Evolutionary conservation across 352 stramenopile genomes (phyloP).

Genomic region (Phytophthora pistaciae): DNA sequence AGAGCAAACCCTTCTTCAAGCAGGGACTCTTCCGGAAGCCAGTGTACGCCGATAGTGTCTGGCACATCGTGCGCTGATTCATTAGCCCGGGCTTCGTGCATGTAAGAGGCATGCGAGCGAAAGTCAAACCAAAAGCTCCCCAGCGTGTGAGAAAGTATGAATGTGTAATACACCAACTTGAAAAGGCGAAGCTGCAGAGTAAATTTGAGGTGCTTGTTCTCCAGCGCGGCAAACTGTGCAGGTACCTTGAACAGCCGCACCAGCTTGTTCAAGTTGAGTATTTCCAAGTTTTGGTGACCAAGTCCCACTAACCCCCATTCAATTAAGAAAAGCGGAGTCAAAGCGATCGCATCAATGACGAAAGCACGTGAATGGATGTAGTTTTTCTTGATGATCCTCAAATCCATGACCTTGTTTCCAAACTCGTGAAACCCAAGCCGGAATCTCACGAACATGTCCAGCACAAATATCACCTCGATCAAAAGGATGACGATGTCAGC

Average conservation of each 20-base stretch:
- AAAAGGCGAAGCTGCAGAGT: slow-evolving; percentile 70
- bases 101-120: slow-evolving; percentile 30
- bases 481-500: slow-evolving; percentile 44
- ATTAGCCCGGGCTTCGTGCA: slow-evolving; percentile 13
- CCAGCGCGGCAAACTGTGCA: slow-evolving; percentile 53
- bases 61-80: neutral
- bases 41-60: slow-evolving; percentile 28
- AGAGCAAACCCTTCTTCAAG: slow-evolving; percentile 35
- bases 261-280: slow-evolving; percentile 79
- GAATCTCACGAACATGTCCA: slow-evolving; percentile 65
- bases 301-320: slow-evolving; percentile 43
- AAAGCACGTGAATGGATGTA: slow-evolving; percentile 64
- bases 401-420: slow-evolving; percentile 77
- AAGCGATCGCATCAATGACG: slow-evolving; percentile 51
- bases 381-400: slow-evolving; percentile 40
- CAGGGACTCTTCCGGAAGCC: slow-evolving; percentile 44
- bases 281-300: slow-evolving; percentile 32
- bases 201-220: slow-evolving; percentile 73
- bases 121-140: slow-evolving; percentile 77
- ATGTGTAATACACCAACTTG: slow-evolving; percentile 84
- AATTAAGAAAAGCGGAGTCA: slow-evolving; percentile 61
- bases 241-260: slow-evolving; percentile 67
- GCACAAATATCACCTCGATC: slow-evolving; percentile 56
- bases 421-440: slow-evolving; percentile 71
- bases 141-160: slow-evolving; percentile 64